These are phyloP conservation scores for Talinum fruticosum DNA, from an alignment of 148 eudicot genomes.

Conservation along the genomic window DNA sequence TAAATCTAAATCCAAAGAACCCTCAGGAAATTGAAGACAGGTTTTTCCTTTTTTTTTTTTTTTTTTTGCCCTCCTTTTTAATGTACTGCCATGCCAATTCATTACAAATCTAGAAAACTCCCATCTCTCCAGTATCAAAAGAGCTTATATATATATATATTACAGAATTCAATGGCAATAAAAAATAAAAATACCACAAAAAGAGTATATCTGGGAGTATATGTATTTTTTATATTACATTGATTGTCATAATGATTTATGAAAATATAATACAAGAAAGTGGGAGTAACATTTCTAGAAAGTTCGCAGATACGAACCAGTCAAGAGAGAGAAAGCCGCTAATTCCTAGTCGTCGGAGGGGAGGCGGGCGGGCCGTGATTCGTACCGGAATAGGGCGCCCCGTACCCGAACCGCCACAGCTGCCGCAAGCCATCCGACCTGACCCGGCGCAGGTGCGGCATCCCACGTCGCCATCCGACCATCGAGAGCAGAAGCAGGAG, in stretches of 20 bases:
- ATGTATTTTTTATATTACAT: background rate
- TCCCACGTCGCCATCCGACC: slow-evolving; percentile 90
- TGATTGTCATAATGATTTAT: background rate
- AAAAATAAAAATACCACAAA: background rate
- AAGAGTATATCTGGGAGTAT: background rate
- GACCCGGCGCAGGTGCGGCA: slow-evolving; percentile 76
- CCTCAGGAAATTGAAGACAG: background rate
- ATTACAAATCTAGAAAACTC: background rate
- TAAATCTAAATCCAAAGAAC: too few species aligned
- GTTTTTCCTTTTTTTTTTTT: too few species aligned
- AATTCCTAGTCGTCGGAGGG: slow-evolving; percentile 9
- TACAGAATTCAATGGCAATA: background rate
- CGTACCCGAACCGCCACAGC: slow-evolving; percentile 88
- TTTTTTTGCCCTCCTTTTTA: background rate
- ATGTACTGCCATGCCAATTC: background rate
- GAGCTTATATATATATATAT: too few species aligned
- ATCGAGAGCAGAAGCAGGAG: slow-evolving; percentile 64
- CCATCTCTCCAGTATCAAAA: background rate
- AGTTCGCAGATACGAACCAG: background rate
- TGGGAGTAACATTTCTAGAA: background rate
- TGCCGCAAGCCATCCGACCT: slow-evolving; percentile 67
- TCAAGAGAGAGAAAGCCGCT: background rate
- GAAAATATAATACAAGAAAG: background rate
- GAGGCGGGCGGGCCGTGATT: slow-evolving; percentile 38
- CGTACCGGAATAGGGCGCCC: slow-evolving; percentile 73